phyloP scores from a whole-genome alignment of 2,329 filamentous ascomycete genomes.

The Lachnellula arida region DNA sequence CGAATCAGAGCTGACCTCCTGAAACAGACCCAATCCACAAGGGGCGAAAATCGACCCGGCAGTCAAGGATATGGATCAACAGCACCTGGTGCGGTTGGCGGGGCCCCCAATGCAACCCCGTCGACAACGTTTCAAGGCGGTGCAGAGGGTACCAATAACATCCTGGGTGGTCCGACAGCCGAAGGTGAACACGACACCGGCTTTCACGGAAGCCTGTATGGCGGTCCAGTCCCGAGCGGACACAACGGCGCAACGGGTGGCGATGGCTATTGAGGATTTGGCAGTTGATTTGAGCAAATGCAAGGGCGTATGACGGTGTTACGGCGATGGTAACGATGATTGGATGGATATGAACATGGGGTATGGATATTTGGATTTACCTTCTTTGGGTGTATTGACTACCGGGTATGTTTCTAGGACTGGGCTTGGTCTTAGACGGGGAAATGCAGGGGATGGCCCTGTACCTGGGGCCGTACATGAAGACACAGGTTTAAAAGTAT shows the following conservation, averaged over 20 bases:
- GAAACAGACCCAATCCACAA: slow-evolving; percentile 69
- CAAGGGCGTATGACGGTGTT: slow-evolving; percentile 21
- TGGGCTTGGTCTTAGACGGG: slow-evolving; percentile 14
- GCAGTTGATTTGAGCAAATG: slow-evolving; percentile 8
- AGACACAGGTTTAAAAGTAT: slow-evolving; percentile 26
- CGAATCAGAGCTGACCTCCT: slow-evolving; percentile 30
- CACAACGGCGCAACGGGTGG: slow-evolving; percentile 49
- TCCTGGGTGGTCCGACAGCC: slow-evolving; percentile 30
- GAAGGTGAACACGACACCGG: slow-evolving; percentile 33
- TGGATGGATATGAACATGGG: slow-evolving; percentile 3
- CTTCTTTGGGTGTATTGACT: slow-evolving; percentile 30
- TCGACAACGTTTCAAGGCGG: slow-evolving; percentile 27
- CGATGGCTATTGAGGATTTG: slow-evolving; percentile 24
- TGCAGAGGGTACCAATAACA: slow-evolving; percentile 31
- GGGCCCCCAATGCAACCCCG: slow-evolving; percentile 28
- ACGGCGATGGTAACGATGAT: slow-evolving; percentile 6
- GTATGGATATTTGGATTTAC: slow-evolving; percentile 5
- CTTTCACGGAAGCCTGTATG: slow-evolving; percentile 38
- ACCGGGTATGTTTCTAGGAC: slow-evolving; percentile 23
- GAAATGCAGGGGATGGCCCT: slow-evolving; percentile 9
- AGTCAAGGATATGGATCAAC: slow-evolving; percentile 49
- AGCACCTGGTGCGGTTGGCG: slow-evolving; percentile 37
- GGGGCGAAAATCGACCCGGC: slow-evolving; percentile 52
- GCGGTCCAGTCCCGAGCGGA: slow-evolving; percentile 46
- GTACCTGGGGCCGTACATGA: slow-evolving; percentile 28